Evolutionary conservation across 345 rosid species (phyloP).

Genomic region (Eucalyptus dawsonii): DNA sequence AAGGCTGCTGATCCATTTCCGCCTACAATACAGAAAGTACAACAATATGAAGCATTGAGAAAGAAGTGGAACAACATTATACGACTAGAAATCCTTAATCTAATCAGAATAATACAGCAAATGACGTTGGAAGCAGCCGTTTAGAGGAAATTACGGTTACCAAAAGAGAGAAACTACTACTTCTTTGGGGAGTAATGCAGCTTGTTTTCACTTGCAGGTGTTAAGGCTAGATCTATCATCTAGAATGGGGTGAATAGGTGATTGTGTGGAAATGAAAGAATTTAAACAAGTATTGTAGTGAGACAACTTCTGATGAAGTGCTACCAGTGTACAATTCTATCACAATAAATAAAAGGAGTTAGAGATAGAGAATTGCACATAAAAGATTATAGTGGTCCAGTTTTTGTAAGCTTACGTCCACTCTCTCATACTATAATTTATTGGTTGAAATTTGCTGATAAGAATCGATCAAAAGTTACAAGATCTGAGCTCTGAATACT

Average conservation of each 20-base stretch:
- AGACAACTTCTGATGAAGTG: too few relatives aligned
- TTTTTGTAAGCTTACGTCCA: fast-evolving
- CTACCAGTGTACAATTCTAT: too few relatives aligned
- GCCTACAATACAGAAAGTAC: neutral
- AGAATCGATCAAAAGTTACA: fast-evolving
- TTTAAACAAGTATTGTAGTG: too few relatives aligned
- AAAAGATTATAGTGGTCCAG: fast-evolving
- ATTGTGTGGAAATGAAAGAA: too few relatives aligned
- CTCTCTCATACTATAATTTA: fast-evolving
- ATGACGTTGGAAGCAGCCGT: neutral
- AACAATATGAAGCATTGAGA: neutral
- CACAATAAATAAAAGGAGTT: too few relatives aligned
- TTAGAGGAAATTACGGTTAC: neutral
- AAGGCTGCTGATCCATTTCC: neutral
- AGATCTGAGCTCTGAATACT: too few relatives aligned
- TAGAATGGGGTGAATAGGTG: too few relatives aligned
- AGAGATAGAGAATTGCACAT: too few relatives aligned
- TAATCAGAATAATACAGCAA: neutral
- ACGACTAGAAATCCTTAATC: neutral
- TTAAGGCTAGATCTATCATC: too few relatives aligned
- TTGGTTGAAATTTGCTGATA: too few relatives aligned
- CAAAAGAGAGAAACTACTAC: neutral
- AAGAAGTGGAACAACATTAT: neutral
- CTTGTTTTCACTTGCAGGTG: neutral
- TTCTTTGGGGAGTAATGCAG: neutral